These are phyloP conservation scores for Tanacetum coccineum DNA, from an alignment of 129 eudicot genomes.

Conservation along the genomic window DNA sequence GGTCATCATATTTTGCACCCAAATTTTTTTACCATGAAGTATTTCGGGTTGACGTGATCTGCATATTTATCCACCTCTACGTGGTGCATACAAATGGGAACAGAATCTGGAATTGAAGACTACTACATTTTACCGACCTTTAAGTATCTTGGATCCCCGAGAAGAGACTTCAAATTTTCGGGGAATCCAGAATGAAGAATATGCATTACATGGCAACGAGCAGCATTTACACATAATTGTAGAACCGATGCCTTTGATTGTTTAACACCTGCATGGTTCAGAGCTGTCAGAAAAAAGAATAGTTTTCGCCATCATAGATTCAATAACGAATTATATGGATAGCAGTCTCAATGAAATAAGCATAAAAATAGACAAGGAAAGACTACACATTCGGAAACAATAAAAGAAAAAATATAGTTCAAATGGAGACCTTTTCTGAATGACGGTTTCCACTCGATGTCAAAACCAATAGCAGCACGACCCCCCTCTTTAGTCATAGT, in stretches of 20 bases:
- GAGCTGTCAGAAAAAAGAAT: conserved; percentile 6
- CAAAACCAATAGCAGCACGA: conserved; percentile 56
- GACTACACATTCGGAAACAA: background rate
- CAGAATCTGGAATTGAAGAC: background rate
- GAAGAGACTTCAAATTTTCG: conserved; percentile 52
- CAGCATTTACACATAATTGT: conserved; percentile 72
- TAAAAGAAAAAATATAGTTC: background rate
- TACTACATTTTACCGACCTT: conserved; percentile 43
- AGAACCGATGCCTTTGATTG: conserved; percentile 79
- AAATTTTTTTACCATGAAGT: no score
- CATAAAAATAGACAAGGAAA: background rate
- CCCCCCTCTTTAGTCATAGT: conserved; percentile 42
- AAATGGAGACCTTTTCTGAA: conserved; percentile 52
- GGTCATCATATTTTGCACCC: no score
- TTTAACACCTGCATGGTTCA: conserved; percentile 51
- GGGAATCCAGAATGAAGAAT: conserved; percentile 80
- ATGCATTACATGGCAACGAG: conserved; percentile 71
- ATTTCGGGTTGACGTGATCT: no score
- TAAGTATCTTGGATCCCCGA: conserved; percentile 49
- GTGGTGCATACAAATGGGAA: no score
- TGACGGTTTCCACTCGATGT: conserved; percentile 83
- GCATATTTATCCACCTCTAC: no score
- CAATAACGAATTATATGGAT: background rate
- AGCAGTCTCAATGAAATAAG: background rate
- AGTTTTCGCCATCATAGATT: background rate